Conservation (phyloP, 805 yeast genomes). For the Spathaspora passalidarum region DNA sequence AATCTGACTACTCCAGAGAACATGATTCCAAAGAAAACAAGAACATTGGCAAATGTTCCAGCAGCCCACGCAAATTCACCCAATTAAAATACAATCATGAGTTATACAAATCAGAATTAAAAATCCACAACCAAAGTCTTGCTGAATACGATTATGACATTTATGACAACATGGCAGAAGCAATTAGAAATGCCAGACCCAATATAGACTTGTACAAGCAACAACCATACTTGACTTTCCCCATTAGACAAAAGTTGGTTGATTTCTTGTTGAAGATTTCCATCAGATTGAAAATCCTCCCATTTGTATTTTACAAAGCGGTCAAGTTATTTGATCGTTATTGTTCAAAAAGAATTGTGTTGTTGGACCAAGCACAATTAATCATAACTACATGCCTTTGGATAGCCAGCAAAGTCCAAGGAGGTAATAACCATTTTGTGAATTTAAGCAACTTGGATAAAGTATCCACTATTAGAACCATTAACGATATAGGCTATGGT, state of each 20-base stretch:
- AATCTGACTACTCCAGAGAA: background rate
- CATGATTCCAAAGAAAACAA: background rate
- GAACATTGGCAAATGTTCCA: background rate
- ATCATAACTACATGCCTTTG: conserved; percentile 91
- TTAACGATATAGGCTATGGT: conserved; percentile 40
- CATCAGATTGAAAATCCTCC: conserved; percentile 59
- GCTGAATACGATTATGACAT: conserved; percentile 55
- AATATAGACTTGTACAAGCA: conserved; percentile 59
- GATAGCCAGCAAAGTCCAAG: conserved; percentile 85
- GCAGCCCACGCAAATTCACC: conserved; percentile 15
- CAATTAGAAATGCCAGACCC: conserved; percentile 42
- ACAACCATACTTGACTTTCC: conserved; percentile 83
- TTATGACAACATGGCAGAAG: conserved; percentile 33
- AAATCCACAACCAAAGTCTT: conserved; percentile 42
- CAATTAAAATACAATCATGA: conserved; percentile 51
- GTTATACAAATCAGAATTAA: conserved; percentile 48
- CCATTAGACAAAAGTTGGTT: conserved; percentile 68
- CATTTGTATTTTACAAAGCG: conserved; percentile 65
- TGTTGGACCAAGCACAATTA: conserved; percentile 82
- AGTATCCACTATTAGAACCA: conserved; percentile 22
- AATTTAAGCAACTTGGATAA: conserved; percentile 33
- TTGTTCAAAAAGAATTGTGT: conserved; percentile 81
- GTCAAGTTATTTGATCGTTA: conserved; percentile 84
- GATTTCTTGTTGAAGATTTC: conserved; percentile 78
- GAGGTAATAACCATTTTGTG: conserved; percentile 68